Base-by-base conservation (phyloP, 352 stramenopile species). In the Globisporangium rhizosaccharum region DNA sequence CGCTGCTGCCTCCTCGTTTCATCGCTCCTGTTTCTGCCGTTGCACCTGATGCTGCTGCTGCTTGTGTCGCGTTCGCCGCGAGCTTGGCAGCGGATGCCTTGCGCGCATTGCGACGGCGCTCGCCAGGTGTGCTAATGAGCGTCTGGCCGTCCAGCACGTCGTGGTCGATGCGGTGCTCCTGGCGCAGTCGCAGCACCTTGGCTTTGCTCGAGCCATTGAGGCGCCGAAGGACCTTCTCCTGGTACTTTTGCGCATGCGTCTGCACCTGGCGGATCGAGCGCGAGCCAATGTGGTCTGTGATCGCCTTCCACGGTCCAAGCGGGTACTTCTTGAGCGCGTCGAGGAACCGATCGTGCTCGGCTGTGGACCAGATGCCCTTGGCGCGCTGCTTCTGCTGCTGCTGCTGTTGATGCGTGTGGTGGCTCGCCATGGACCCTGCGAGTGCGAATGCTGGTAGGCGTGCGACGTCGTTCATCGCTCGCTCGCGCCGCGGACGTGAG, bases 231-330 rank as follows among this genome's bases (percentile, higher is more conserved):
- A 65, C 49, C 47, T 65, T 65, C 20, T 65, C 51, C n/a, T 61
- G 54, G 33, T 65, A 65, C 53, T 65, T 65, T 41, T 65, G 59
- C 44, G 59, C 59, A 33, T 65, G 59, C 28, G 59, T 61, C 59
- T 61, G 51, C 12, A 65, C 59, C 23, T 65, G 59, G 10, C 59
- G 59, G 20, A 60, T 54, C 23, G 59, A 62, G 23, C 55, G 53
- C 17, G 54, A 47, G 18, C 56, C 61, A 11, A 66, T 51, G 12
- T 63, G 46, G 3, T 62, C 49, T 0, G 61, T 51, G 56, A 66
- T 66, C 15, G 41, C 26, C 33, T 62, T 62, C 61, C 61, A 66
- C 3, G 61, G 61, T 0, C 61, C 61, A 9, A 54, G 52, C 0
- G 59, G 59, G 45, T 45, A 65, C 45, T 55, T 55, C 52, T 65